Conservation (phyloP, 768 basidiomycete genomes). For the Boletus rex-veris region DNA sequence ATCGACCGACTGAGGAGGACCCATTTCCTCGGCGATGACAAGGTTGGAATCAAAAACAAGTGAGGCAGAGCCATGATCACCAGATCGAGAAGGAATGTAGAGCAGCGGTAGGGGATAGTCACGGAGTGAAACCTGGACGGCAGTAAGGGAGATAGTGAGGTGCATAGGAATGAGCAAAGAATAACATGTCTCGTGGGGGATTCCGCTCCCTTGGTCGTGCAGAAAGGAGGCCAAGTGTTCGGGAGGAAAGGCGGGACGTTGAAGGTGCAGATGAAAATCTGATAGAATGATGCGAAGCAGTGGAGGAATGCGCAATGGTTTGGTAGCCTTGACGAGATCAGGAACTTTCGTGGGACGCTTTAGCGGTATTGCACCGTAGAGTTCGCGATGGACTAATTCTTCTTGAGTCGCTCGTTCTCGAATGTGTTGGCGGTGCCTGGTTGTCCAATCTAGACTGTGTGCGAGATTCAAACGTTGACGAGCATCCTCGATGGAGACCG, state of each 20-base stretch:
- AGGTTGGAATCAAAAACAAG: slow-evolving; percentile 73
- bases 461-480: slow-evolving; percentile 61
- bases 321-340: slow-evolving; percentile 42
- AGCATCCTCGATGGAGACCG: slow-evolving; percentile 70
- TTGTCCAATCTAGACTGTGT: slow-evolving; percentile 71
- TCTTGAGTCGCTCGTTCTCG: slow-evolving; percentile 50
- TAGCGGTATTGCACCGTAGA: slow-evolving; percentile 38
- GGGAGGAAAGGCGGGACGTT: slow-evolving; percentile 56
- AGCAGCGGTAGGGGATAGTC: slow-evolving; percentile 88
- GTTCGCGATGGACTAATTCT: slow-evolving; percentile 40
- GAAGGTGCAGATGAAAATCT: slow-evolving; percentile 53
- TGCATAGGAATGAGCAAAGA: slow-evolving; percentile 83
- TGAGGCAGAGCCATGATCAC: slow-evolving; percentile 36
- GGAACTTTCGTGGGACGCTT: slow-evolving; percentile 35
- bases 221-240: slow-evolving; percentile 61
- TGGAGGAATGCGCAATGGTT: slow-evolving; percentile 47
- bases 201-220: slow-evolving; percentile 57
- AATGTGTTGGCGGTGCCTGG: slow-evolving; percentile 47
- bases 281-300: slow-evolving; percentile 65
- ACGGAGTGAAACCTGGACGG: slow-evolving; percentile 62
- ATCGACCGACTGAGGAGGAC: slow-evolving; percentile 58
- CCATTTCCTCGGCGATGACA: slow-evolving; percentile 86
- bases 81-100: slow-evolving; percentile 54
- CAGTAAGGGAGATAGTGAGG: slow-evolving; percentile 60
- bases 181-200: slow-evolving; percentile 69